These are phyloP conservation scores for Didymella exigua DNA, from an alignment of 2,329 filamentous ascomycete species.

Conservation along the genomic window DNA sequence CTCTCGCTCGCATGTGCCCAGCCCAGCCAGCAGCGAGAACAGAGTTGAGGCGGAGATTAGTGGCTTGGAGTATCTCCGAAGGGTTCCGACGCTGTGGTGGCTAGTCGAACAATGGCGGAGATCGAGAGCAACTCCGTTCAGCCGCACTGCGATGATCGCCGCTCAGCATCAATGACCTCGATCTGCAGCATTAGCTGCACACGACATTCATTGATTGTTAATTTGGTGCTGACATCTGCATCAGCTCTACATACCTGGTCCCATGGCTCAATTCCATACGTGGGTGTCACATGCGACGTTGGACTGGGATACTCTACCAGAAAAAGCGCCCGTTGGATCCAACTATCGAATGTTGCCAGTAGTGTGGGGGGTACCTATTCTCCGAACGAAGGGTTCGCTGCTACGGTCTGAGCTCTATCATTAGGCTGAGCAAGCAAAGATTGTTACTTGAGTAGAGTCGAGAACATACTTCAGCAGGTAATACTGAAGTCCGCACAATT, in stretches of 20 bases:
- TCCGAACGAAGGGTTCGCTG: background rate
- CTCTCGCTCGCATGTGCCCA: background rate
- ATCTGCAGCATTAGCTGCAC: background rate
- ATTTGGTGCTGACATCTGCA: background rate
- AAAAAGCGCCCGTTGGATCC: background rate
- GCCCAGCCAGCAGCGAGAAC: background rate
- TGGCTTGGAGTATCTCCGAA: background rate
- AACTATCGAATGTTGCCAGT: conserved; percentile 1
- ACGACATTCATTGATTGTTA: background rate
- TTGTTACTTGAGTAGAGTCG: background rate
- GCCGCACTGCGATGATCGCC: background rate
- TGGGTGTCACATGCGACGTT: background rate
- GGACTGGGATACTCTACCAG: conserved; percentile 1
- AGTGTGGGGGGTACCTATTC: background rate
- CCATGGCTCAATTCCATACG: background rate
- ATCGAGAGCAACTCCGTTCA: background rate
- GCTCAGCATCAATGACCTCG: background rate
- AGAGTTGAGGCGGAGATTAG: background rate
- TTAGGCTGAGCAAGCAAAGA: background rate
- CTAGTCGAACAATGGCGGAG: background rate
- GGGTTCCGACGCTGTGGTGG: background rate
- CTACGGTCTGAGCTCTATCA: background rate
- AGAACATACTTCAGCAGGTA: background rate
- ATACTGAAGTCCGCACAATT: background rate
- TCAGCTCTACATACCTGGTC: background rate